Base-by-base conservation (phyloP, 73 alveolate species). In the Paramecium caudatum region DNA sequence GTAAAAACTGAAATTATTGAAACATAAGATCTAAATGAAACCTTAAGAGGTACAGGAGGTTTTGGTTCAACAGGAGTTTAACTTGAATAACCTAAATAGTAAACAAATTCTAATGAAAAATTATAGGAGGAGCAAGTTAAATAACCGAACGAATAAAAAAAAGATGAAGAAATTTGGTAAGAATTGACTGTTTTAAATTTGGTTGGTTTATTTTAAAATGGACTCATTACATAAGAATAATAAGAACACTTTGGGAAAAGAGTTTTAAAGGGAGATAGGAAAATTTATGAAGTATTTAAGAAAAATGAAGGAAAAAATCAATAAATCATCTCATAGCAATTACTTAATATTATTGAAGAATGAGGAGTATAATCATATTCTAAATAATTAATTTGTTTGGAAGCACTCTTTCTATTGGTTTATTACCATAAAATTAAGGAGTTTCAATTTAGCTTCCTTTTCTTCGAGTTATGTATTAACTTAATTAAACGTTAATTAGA, bases 61-160 rank as follows among this genome's bases (percentile, higher is more conserved):
- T 97, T 97, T 95, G 99, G 99, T 7, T 93, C 98, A 32, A 97
- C 98, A 4, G 99, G 98, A 49, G 91, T 90, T 47, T 90, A 93
- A 55, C n/a, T 55, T 27, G n/a, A n/a, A n/a, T n/a, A n/a, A n/a
- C n/a, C n/a, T n/a, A n/a, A n/a, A n/a, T n/a, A n/a, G n/a, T n/a
- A n/a, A n/a, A n/a, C n/a, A n/a, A n/a, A n/a, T n/a, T n/a, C n/a
- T n/a, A n/a, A n/a, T n/a, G n/a, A n/a, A n/a, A n/a, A n/a, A n/a
- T n/a, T n/a, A n/a, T n/a, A n/a, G n/a, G n/a, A n/a, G 49, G 10
- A 41, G 10, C 49, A 41, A 41, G 6, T 7, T 7, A 7, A 7
- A 41, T 41, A 41, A 41, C 15, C 6, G 10, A 41, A 7, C 6
- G 10, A 41, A 41, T 6, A 41, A 10, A 10, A 41, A 10, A 41